Evolutionary conservation across 116 monocot genomes (phyloP).

Genomic region (Cymodocea nodosa): DNA sequence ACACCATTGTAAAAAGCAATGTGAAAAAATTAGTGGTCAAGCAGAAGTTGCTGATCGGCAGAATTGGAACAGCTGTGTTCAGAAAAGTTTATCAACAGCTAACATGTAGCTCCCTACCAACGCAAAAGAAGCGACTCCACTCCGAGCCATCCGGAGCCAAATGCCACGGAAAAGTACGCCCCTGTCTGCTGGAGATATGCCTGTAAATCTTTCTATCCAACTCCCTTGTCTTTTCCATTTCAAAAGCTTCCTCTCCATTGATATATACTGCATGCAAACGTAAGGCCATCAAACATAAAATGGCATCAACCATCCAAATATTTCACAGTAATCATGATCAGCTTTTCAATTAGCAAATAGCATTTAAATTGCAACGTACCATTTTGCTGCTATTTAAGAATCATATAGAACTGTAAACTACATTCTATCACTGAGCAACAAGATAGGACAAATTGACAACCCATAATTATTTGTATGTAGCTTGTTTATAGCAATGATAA

Average conservation of each 20-base stretch:
- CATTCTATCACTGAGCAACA: too few relatives aligned
- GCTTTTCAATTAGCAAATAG: too few relatives aligned
- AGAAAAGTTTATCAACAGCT: slow-evolving; percentile 42
- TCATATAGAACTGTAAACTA: too few relatives aligned
- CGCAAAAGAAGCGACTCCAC: slow-evolving; percentile 71
- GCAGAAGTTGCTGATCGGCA: background rate
- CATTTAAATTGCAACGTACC: too few relatives aligned
- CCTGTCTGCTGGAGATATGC: slow-evolving; percentile 72
- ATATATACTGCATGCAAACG: slow-evolving; percentile 51
- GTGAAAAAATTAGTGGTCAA: background rate
- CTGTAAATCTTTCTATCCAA: slow-evolving; percentile 81
- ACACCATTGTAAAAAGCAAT: too few relatives aligned
- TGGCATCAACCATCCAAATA: background rate
- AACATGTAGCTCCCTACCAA: slow-evolving; percentile 65
- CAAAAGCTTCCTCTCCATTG: slow-evolving; percentile 72
- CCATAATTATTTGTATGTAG: too few relatives aligned
- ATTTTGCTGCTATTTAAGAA: too few relatives aligned
- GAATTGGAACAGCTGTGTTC: background rate
- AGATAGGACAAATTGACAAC: too few relatives aligned
- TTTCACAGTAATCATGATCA: too few relatives aligned
- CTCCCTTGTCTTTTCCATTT: slow-evolving; percentile 68
- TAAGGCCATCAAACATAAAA: background rate
- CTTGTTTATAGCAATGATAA: too few relatives aligned
- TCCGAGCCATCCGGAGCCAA: slow-evolving; percentile 54
- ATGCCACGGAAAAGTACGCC: slow-evolving; percentile 63